These are phyloP conservation scores for Trichoderma sp. DNA, from an alignment of 2,329 filamentous ascomycete genomes.

Conservation along the genomic window DNA sequence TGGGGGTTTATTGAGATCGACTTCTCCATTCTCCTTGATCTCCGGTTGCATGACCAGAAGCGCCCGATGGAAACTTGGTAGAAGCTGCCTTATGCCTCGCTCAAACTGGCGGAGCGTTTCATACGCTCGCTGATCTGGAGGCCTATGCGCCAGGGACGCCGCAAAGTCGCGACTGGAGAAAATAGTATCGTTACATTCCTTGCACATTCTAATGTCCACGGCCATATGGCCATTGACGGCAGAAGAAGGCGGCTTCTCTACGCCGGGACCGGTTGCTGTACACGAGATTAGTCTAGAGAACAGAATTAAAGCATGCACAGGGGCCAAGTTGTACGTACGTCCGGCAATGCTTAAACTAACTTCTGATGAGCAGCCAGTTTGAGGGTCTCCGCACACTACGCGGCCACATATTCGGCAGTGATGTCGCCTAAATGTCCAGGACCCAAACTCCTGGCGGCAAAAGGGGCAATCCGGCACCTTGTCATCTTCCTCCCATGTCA, in stretches of 20 bases:
- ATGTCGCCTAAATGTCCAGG: constrained; percentile 88
- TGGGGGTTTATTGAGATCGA: constrained; percentile 40
- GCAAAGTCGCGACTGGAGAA: constrained; percentile 72
- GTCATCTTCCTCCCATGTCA: constrained; percentile 92
- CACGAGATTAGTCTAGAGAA: not conserved
- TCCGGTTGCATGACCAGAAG: constrained; percentile 65
- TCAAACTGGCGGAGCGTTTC: constrained; percentile 84
- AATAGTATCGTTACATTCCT: constrained; percentile 68
- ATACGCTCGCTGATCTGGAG: constrained; percentile 75
- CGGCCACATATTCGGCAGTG: constrained; percentile 92
- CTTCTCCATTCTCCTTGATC: constrained; percentile 37
- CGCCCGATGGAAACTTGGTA: constrained; percentile 80
- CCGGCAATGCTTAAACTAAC: constrained; percentile 72
- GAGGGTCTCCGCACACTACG: constrained; percentile 85
- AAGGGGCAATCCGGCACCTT: constrained; percentile 81
- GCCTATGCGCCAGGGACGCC: constrained; percentile 63
- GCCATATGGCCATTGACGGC: constrained; percentile 51
- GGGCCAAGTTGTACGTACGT: constrained; percentile 36
- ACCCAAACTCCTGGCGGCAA: constrained; percentile 92
- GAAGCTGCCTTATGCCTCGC: constrained; percentile 73
- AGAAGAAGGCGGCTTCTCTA: constrained; percentile 38
- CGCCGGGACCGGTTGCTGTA: constrained; percentile 33
- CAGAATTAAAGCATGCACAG: no score
- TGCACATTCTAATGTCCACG: constrained; percentile 86
- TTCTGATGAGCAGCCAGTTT: constrained; percentile 80